A percentile compares a stretch with the other conserved stretches of the same genome.
These are phyloP conservation scores for Dryas drummondii DNA, from an alignment of 306 rosid species.

Conservation along the genomic window DNA sequence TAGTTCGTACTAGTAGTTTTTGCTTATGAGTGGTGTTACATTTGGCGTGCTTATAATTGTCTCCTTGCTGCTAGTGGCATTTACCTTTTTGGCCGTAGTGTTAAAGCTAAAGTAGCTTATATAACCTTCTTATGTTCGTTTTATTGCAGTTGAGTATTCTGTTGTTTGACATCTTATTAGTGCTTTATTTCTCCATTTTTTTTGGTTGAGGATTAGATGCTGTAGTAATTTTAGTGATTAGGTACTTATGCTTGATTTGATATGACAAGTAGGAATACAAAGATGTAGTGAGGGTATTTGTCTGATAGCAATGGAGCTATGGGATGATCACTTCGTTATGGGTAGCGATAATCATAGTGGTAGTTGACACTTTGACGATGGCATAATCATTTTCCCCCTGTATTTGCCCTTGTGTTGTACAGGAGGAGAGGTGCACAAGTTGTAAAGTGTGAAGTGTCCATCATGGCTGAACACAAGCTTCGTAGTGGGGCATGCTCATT, in stretches of 20 bases:
- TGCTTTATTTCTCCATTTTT: conserved; percentile 12
- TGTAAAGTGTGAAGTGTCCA: conserved; percentile 90
- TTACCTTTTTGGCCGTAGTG: conserved; percentile 47
- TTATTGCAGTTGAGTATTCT: conserved; percentile 44
- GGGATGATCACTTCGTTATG: conserved; percentile 71
- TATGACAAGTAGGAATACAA: conserved; percentile 54
- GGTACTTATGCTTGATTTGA: conserved; percentile 41
- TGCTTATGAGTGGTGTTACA: conserved; percentile 65
- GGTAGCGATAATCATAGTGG: conserved; percentile 90
- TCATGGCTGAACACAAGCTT: conserved; percentile 78
- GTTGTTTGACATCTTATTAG: conserved; percentile 32
- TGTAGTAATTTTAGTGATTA: conserved; percentile 39
- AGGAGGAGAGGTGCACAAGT: conserved; percentile 90
- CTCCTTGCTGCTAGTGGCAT: conserved; percentile 55
- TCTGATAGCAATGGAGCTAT: conserved; percentile 79
- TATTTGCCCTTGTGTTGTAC: conserved; percentile 99
- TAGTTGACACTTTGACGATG: conserved; percentile 91
- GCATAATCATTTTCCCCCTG: conserved; percentile 99
- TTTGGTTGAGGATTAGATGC: conserved; percentile 24
- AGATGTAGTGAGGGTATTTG: conserved; percentile 57
- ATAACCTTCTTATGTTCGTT: conserved; percentile 52
- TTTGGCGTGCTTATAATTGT: conserved; percentile 62
- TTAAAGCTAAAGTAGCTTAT: conserved; percentile 62
- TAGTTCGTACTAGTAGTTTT: conserved; percentile 69
- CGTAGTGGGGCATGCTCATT: conserved; percentile 41